phyloP scores from a whole-genome alignment of 2,329 filamentous ascomycete species.

The Trichoderma sp. region DNA sequence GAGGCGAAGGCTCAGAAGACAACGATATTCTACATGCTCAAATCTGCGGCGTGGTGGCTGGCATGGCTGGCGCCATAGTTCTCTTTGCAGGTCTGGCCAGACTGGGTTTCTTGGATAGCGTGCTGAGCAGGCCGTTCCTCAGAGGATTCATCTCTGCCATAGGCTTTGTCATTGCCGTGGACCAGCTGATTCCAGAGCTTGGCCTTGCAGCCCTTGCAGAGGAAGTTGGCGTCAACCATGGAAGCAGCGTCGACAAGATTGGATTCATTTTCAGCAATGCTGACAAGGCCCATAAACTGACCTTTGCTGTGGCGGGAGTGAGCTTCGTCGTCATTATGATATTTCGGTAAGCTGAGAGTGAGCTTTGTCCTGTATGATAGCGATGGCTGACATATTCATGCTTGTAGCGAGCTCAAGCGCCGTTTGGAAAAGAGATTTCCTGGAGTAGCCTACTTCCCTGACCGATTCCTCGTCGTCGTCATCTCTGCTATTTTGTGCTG shows the following conservation, averaged over 20 bases:
- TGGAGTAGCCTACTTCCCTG: slow-evolving; percentile 83
- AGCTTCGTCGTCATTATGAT: slow-evolving; percentile 90
- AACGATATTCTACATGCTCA: slow-evolving; percentile 72
- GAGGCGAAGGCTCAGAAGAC: slow-evolving; percentile 64
- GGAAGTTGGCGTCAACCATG: slow-evolving; percentile 70
- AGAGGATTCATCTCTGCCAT: slow-evolving; percentile 97
- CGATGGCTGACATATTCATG: background rate
- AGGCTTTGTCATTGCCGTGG: slow-evolving; percentile 92
- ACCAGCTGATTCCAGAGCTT: slow-evolving; percentile 89
- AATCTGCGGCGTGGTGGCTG: slow-evolving; percentile 85
- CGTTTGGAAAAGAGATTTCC: slow-evolving; percentile 78
- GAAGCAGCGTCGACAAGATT: slow-evolving; percentile 84
- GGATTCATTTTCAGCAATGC: slow-evolving; percentile 74
- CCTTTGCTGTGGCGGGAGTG: slow-evolving; percentile 73
- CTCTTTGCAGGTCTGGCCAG: slow-evolving; percentile 83
- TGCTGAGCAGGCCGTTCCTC: slow-evolving; percentile 88
- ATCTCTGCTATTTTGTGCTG: slow-evolving; percentile 80
- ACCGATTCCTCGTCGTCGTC: slow-evolving; percentile 88
- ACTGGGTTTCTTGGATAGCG: slow-evolving; percentile 90
- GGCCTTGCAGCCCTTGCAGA: slow-evolving; percentile 72
- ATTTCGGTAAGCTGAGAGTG: slow-evolving; percentile 63
- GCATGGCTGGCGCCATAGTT: slow-evolving; percentile 85
- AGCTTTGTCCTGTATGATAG: background rate
- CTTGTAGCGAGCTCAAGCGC: slow-evolving; percentile 74
- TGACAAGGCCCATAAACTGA: slow-evolving; percentile 70